A percentile compares a stretch with the other conserved stretches of the same genome.
Conservation (phyloP, 208 protist species). For the Wallacemonas rigidus region DNA sequence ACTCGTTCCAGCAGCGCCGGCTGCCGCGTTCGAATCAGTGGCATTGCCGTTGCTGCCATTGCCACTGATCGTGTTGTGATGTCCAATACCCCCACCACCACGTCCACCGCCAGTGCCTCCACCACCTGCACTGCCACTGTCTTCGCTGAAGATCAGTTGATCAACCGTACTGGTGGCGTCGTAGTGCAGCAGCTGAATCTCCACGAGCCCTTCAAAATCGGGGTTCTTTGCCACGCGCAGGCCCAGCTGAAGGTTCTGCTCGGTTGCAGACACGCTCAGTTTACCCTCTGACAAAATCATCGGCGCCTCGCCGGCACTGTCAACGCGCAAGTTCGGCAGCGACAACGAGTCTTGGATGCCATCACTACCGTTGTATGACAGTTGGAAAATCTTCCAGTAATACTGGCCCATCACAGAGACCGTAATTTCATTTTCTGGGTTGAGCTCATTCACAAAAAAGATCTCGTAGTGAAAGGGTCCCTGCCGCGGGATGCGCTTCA, state of each 20-base stretch:
- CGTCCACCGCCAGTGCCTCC: background rate
- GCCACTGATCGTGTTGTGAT: background rate
- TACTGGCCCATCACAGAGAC: constrained; percentile 75
- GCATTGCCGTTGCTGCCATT: constrained; percentile 2
- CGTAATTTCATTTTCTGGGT: constrained; percentile 88
- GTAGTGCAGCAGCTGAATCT: constrained; percentile 78
- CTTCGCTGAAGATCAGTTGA: constrained; percentile 56
- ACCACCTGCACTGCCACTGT: constrained; percentile 17
- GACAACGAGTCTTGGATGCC: constrained; percentile 57
- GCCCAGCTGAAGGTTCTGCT: constrained; percentile 59
- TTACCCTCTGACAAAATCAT: constrained; percentile 68
- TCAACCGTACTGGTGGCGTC: constrained; percentile 57
- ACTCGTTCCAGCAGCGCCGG: background rate
- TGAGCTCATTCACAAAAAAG: constrained; percentile 86
- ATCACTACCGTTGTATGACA: constrained; percentile 50
- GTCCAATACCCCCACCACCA: background rate
- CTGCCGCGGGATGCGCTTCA: constrained; percentile 65
- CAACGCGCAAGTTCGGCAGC: constrained; percentile 56
- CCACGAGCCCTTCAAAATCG: constrained; percentile 68
- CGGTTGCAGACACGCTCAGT: constrained; percentile 58
- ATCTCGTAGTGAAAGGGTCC: constrained; percentile 76
- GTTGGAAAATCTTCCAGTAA: constrained; percentile 85
- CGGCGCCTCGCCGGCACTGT: constrained; percentile 28
- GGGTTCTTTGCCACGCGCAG: constrained; percentile 54
- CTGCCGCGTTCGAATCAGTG: background rate